These are phyloP conservation scores for Gastrolobium bilobum DNA, from an alignment of 306 rosid genomes.

Conservation along the genomic window DNA sequence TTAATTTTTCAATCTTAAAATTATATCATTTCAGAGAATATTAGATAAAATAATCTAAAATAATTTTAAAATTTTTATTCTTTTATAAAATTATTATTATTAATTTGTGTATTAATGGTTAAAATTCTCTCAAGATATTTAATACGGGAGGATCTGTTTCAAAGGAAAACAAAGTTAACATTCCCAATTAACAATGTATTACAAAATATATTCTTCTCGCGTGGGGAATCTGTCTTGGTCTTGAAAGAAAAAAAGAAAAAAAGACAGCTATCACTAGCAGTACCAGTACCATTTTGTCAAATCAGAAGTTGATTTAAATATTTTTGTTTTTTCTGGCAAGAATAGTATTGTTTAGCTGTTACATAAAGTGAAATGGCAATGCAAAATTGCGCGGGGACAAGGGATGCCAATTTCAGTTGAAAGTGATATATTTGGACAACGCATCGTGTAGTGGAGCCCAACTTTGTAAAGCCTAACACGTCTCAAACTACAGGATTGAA, in stretches of 20 bases:
- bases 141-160: too few species aligned
- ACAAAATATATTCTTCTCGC: not conserved
- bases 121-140: too few species aligned
- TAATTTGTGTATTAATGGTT: too few species aligned
- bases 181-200: not conserved
- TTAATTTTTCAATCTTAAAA: too few species aligned
- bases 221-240: constrained; percentile 8
- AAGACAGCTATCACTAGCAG: not conserved
- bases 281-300: not conserved
- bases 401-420: constrained; percentile 28
- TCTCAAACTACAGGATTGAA: constrained; percentile 41
- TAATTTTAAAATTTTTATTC: too few species aligned
- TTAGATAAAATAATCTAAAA: too few species aligned
- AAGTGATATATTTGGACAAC: constrained; percentile 36
- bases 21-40: too few species aligned
- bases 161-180: not conserved
- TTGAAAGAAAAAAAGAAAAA: not conserved
- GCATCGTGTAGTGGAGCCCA: constrained; percentile 44
- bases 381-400: constrained; percentile 39
- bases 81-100: too few species aligned
- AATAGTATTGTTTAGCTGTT: constrained; percentile 29
- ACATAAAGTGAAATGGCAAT: constrained; percentile 32
- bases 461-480: constrained; percentile 35
- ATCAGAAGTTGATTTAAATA: not conserved
- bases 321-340: constrained; percentile 38